Evolutionary conservation across 225 moss, liverwort and hornwort species (phyloP), one percentile per base, ranked within the genome.

Genomic region (Physcomitrellopsis africana): DNA sequence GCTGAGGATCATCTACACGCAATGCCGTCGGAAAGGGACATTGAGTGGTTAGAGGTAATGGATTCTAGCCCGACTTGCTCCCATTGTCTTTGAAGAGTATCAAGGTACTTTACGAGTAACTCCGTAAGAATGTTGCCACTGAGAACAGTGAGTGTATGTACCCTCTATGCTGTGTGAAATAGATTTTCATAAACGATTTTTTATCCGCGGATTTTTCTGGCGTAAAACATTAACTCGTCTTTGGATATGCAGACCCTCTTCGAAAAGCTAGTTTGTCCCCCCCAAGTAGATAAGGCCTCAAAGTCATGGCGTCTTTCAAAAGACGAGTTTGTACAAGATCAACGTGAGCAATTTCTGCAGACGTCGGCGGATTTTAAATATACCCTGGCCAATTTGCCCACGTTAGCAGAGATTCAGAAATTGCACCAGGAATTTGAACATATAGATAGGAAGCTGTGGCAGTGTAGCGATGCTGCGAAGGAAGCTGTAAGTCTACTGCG

Each of bases 21-120:
- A 15, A 77, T 79, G 51, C 85, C 87, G 16, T 62, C 84, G 57
- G 77, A 71, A 45, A 67, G 55, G 26, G 85, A 88, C 65, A 82
- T 88, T 11, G 76, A 79, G 53, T 56, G 72, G 56, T 74, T 88
- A 57, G 81, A 79, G 85, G 87, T 88, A 70, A 15, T 68, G 24
- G 29, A 52, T 51, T 23, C 14, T 9, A 17, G 11, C 59, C 23
- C 68, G 68, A 42, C 5, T 61, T 52, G 6, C 37, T 18, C 42
- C 24, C 51, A 41, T 12, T 17, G 9, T 60, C 5, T 12, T 68
- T 61, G 12, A 67, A 32, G 46, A 20, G 11, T 4, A 5, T 37
- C 5, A 7, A 37, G 32, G 32, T 37, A 37, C 32, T 37, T 37
- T 1, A 37, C 4, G 32, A 37, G 5, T 37, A 37, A 37, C 32